phyloP scores from a whole-genome alignment of 495 filamentous ascomycete genomes.

The Penicillium odoratum region DNA sequence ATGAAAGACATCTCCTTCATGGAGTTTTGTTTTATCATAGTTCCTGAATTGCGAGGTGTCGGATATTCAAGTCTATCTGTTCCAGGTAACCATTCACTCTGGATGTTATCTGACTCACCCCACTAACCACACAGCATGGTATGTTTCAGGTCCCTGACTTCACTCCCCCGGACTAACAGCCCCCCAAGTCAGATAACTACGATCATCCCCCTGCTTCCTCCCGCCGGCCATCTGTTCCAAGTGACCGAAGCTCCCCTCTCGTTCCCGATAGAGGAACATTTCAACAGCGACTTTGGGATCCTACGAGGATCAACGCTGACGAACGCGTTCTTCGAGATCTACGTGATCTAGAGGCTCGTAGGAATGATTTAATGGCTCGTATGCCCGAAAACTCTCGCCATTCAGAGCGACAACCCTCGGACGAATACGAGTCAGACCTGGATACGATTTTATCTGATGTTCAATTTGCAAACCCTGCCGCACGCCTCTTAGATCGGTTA shows the following conservation, averaged over 20 bases:
- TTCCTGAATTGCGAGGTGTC: neutral
- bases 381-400: neutral
- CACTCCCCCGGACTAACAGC: neutral
- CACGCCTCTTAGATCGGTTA: conserved; percentile 2
- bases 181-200: conserved; percentile 57
- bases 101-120: neutral
- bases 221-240: conserved; percentile 33
- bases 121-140: conserved; percentile 25
- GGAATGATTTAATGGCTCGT: neutral
- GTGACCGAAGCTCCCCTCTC: conserved; percentile 1
- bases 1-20: neutral
- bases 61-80: neutral
- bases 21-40: neutral
- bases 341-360: neutral
- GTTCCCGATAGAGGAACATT: conserved; percentile 4
- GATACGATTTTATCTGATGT: neutral
- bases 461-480: neutral
- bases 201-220: conserved; percentile 53
- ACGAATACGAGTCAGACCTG: neutral
- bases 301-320: neutral
- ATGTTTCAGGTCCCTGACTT: conserved; percentile 17
- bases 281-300: neutral
- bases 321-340: neutral
- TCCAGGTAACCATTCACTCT: conserved; percentile 9
- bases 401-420: neutral